Percentiles rank a stretch among this genome's conserved stretches.
Evolutionary conservation across 148 eudicot species (phyloP).

Genomic region (Pharnaceum exiguum): DNA sequence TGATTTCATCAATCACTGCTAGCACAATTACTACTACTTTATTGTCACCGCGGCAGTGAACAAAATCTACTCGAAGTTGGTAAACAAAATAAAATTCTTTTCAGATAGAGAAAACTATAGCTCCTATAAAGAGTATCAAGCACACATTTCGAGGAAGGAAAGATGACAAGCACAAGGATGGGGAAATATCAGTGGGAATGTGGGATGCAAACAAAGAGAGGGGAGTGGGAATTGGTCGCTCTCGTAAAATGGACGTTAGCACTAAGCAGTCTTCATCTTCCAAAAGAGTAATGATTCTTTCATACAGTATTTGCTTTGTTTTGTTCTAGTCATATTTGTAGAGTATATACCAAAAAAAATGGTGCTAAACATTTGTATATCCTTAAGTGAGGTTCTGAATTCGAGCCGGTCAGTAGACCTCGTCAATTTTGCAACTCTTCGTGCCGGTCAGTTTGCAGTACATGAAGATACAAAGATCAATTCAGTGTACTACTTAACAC

Average conservation of each 20-base stretch:
- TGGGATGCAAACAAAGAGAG: constrained; percentile 24
- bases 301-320: neutral
- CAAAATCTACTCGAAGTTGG: constrained; percentile 13
- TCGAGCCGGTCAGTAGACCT: no score
- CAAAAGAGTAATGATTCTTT: neutral
- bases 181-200: constrained; percentile 30
- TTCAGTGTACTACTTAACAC: no score
- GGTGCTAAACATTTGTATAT: no score
- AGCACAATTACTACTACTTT: neutral
- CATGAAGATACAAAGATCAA: no score
- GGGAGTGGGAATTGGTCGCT: constrained; percentile 49
- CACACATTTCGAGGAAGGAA: constrained; percentile 54
- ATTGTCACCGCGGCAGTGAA: neutral
- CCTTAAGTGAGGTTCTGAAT: no score
- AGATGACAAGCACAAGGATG: constrained; percentile 40
- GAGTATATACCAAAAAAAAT: no score
- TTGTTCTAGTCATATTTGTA: no score
- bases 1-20: constrained; percentile 29
- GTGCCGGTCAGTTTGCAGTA: no score
- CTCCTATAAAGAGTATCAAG: constrained; percentile 21
- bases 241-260: constrained; percentile 42
- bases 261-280: constrained; percentile 21
- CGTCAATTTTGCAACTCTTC: no score
- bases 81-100: neutral
- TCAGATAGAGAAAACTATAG: neutral